Conservation (phyloP, 2,329 filamentous ascomycete species). For the Aspergillus luchuensis region DNA sequence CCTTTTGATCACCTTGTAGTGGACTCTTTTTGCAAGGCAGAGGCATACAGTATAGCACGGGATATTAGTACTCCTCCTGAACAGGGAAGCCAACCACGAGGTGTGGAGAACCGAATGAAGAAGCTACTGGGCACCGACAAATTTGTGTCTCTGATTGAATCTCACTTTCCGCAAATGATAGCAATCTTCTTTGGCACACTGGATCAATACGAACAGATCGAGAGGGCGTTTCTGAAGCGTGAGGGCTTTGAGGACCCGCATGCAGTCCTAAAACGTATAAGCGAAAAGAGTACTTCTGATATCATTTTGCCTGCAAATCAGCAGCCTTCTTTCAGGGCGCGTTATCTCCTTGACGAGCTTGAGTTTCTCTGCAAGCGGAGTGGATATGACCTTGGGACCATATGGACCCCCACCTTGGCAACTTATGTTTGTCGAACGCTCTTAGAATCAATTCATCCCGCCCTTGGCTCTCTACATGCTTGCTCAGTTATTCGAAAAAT, state of each 20-base stretch:
- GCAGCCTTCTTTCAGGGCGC: slow-evolving; percentile 82
- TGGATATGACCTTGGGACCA: slow-evolving; percentile 61
- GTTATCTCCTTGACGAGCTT: slow-evolving; percentile 73
- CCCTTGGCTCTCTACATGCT: slow-evolving; percentile 82
- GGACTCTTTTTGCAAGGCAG: slow-evolving; percentile 71
- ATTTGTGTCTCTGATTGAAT: slow-evolving; percentile 65
- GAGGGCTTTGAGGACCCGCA: slow-evolving; percentile 62
- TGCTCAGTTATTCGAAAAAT: slow-evolving; percentile 86
- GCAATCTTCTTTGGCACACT: slow-evolving; percentile 74
- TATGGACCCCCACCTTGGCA: slow-evolving; percentile 78
- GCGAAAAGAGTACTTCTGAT: slow-evolving; percentile 65
- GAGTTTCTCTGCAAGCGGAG: slow-evolving; percentile 75
- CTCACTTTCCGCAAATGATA: slow-evolving; percentile 75
- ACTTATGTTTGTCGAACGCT: slow-evolving; percentile 74
- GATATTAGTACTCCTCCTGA: slow-evolving; percentile 60
- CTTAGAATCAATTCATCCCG: slow-evolving; percentile 77
- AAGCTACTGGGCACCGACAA: slow-evolving; percentile 67
- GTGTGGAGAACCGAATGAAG: slow-evolving; percentile 66
- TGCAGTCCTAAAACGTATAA: slow-evolving; percentile 69
- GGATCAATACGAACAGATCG: slow-evolving; percentile 73
- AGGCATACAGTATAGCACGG: slow-evolving; percentile 81
- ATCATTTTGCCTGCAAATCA: slow-evolving; percentile 72
- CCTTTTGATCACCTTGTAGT: slow-evolving; percentile 62
- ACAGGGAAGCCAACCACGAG: slow-evolving; percentile 51
- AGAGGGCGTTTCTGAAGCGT: slow-evolving; percentile 65